Percentiles rank a stretch among this genome's conserved stretches.
phyloP scores from a whole-genome alignment of 176 grass and related monocot species.

The maize (Zea mays) region Zm-B73-REFERENCE-NAM-5.0 NC_050096.1:68565501-68566000 shows the following conservation, averaged over 20 bases:
- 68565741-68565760: constrained; percentile 62
- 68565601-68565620: constrained; percentile 19
- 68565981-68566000: constrained; percentile 47
- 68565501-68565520: constrained; percentile 21
- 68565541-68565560: constrained; percentile 35
- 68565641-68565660: constrained; percentile 16
- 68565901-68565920: constrained; percentile 44
- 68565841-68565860: constrained; percentile 36
- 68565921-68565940: constrained; percentile 28
- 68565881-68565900: constrained; percentile 87
- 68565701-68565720: constrained; percentile 22
- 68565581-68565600: constrained; percentile 32
- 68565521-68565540: constrained; percentile 25
- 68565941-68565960: constrained; percentile 44
- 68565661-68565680: constrained; percentile 27
- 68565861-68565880: constrained; percentile 61
- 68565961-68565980: constrained; percentile 39
- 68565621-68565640: constrained; percentile 21
- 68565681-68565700: constrained; percentile 21
- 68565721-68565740: constrained; percentile 55
- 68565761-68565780: constrained; percentile 79
- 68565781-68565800: constrained; percentile 64
- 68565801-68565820: constrained; percentile 59
- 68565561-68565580: constrained; percentile 11
- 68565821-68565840: constrained; percentile 29